phyloP scores from a whole-genome alignment of 2,329 filamentous ascomycete species.

The Aspergillus oerlinghausenensis region DNA sequence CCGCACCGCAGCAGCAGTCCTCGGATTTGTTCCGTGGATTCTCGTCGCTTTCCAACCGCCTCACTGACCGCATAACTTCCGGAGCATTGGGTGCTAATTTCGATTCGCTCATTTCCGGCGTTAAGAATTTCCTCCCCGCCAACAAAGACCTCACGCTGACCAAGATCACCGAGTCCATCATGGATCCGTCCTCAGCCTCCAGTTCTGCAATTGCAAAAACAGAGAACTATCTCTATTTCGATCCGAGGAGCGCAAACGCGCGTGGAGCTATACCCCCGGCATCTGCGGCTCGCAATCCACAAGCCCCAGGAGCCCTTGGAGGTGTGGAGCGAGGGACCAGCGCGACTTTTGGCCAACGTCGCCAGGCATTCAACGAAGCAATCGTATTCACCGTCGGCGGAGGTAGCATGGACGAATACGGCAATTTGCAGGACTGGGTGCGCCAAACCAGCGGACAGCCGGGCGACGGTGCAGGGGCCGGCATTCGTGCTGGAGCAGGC shows the following conservation, averaged over 20 bases:
- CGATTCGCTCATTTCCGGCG: constrained; percentile 87
- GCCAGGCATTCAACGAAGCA: constrained; percentile 84
- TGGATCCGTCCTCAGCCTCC: constrained; percentile 88
- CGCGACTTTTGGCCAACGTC: constrained; percentile 83
- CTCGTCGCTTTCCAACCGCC: constrained; percentile 81
- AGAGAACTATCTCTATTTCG: constrained; percentile 95
- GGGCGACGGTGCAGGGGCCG: constrained; percentile 43
- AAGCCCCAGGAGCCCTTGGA: constrained; percentile 41
- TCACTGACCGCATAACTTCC: constrained; percentile 92
- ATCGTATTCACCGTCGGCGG: constrained; percentile 95
- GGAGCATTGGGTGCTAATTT: constrained; percentile 83
- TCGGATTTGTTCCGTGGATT: constrained; percentile 86
- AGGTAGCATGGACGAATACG: constrained; percentile 98
- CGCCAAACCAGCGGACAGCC: constrained; percentile 60
- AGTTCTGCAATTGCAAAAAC: constrained; percentile 93
- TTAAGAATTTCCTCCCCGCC: constrained; percentile 96
- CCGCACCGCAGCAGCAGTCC: constrained; percentile 57
- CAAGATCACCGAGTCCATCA: constrained; percentile 96
- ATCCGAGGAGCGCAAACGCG: constrained; percentile 88
- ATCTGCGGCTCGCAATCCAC: constrained; percentile 47
- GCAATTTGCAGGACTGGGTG: constrained; percentile 95
- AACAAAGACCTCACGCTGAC: constrained; percentile 95
- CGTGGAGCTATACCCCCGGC: constrained; percentile 85
- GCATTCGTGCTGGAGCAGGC: constrained; percentile 24
- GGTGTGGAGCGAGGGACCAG: constrained; percentile 60